Evolutionary conservation across 345 rosid genomes (phyloP), one percentile per base, ranked within the genome.

Genomic region (Carallia brachiata): DNA sequence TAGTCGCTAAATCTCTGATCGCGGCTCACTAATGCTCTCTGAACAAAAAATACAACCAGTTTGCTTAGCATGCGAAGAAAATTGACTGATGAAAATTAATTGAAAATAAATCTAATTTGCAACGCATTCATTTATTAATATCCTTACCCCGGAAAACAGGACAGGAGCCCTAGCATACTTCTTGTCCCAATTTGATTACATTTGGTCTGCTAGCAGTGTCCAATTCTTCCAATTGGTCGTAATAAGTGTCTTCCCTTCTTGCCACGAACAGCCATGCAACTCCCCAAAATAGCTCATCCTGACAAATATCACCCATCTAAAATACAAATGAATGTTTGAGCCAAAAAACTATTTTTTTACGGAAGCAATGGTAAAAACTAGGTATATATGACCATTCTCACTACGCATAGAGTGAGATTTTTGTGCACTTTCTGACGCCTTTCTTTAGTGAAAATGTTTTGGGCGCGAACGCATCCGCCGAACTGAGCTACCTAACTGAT

Each of bases 271-370:
- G 73, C 98, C 98, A 93, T 9, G 97, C 84, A 0, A 90, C 94
- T 36, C 94, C 98, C 98, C 98, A 93, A 8, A 91, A 64, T 44
- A 93, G 78, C 72, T 93, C 98, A 74, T 93, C 98, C 97, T 92
- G 80, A 36, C 60, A 55, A 7, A 23, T 17, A 55, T 23, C 32
- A 8, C 15, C 5, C 30, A 17, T 40, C 7, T 2, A 40, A 40
- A 12, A 40, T 44, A 44, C 10, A 44, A 44, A 44, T 10, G 48
- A 9, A 44, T 12, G 15, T 12, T 10, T 44, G 15, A 44, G 3
- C 4, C 0, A 23, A 15, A 44, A 44, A 44, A 44, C 4, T 9
- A 44, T 2, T 2, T 0, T 44, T 2, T 10, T 10, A 1, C 8
- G 7, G 7, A 37, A 37, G 7, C 1, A 37, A 37, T 6, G 1